Evolutionary conservation across 495 filamentous ascomycete species (phyloP).

Genomic region (Hypoxylon rickii): DNA sequence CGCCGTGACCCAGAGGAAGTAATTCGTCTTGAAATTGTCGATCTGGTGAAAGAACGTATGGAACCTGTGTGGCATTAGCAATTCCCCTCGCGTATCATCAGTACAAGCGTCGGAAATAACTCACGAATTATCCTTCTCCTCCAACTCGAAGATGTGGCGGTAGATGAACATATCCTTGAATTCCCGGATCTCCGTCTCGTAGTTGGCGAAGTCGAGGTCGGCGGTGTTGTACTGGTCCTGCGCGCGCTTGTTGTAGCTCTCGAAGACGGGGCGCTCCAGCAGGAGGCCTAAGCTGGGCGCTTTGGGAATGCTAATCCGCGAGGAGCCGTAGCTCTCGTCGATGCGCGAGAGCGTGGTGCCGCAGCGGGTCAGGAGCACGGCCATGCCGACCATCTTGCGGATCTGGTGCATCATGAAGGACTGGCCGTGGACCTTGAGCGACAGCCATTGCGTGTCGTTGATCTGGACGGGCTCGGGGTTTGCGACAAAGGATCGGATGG

Average conservation of each 20-base stretch:
- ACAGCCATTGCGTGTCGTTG: slow-evolving; percentile 91
- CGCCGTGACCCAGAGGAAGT: slow-evolving; percentile 78
- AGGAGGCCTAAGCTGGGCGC: slow-evolving; percentile 86
- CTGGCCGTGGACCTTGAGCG: slow-evolving; percentile 93
- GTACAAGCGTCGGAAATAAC: slow-evolving; percentile 34
- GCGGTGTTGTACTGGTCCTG: slow-evolving; percentile 58
- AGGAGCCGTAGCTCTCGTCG: slow-evolving; percentile 65
- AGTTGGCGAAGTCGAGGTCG: slow-evolving; percentile 75
- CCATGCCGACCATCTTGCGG: slow-evolving; percentile 97
- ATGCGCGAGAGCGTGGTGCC: slow-evolving; percentile 72
- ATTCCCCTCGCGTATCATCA: neutral
- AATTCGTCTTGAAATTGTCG: slow-evolving; percentile 71
- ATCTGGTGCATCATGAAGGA: slow-evolving; percentile 99
- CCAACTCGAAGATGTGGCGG: slow-evolving; percentile 83
- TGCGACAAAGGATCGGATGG: slow-evolving; percentile 86
- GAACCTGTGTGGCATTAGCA: slow-evolving; percentile 56
- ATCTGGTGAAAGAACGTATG: slow-evolving; percentile 82
- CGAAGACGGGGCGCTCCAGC: slow-evolving; percentile 88
- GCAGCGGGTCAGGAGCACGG: slow-evolving; percentile 77
- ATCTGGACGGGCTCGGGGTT: slow-evolving; percentile 76
- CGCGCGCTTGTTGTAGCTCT: slow-evolving; percentile 73
- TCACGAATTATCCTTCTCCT: slow-evolving; percentile 77
- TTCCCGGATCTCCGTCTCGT: slow-evolving; percentile 73
- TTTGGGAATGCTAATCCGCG: slow-evolving; percentile 86
- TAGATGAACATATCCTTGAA: slow-evolving; percentile 97